Conservation (phyloP, 768 basidiomycete genomes). For the Tephrocybe sp. region DNA sequence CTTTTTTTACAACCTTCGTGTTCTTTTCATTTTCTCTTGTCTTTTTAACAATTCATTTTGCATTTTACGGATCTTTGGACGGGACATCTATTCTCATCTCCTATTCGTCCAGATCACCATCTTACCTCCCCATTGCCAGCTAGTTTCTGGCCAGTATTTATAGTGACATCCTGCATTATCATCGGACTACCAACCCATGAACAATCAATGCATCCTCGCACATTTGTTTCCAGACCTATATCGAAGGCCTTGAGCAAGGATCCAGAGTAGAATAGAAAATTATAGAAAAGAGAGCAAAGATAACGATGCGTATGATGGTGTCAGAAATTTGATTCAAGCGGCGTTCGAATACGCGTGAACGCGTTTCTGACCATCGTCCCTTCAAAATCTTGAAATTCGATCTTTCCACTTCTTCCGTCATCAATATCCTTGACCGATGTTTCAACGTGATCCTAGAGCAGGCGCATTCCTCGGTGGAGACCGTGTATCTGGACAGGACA, state of each 20-base stretch:
- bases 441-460: constrained; percentile 88
- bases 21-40: neutral
- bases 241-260: neutral
- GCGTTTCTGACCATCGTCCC: constrained; percentile 16
- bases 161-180: constrained; percentile 11
- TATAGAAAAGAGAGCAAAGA: neutral
- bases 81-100: constrained; percentile 4
- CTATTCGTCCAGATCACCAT: neutral
- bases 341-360: constrained; percentile 24
- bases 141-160: constrained; percentile 11
- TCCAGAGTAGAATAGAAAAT: neutral
- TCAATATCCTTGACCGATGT: constrained; percentile 44
- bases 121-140: constrained; percentile 1
- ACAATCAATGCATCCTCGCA: constrained; percentile 1
- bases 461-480: constrained; percentile 94
- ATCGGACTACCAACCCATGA: constrained; percentile 11
- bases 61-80: constrained; percentile 15
- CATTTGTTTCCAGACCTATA: no score
- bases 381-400: constrained; percentile 2
- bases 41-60: constrained; percentile 4
- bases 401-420: constrained; percentile 6
- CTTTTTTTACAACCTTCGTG: constrained; percentile 1
- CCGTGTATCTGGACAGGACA: constrained; percentile 91
- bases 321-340: constrained; percentile 20
- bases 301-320: no score